phyloP scores from a whole-genome alignment of 108 stramenopile species.

The Pseudonitzschia pungens region DNA sequence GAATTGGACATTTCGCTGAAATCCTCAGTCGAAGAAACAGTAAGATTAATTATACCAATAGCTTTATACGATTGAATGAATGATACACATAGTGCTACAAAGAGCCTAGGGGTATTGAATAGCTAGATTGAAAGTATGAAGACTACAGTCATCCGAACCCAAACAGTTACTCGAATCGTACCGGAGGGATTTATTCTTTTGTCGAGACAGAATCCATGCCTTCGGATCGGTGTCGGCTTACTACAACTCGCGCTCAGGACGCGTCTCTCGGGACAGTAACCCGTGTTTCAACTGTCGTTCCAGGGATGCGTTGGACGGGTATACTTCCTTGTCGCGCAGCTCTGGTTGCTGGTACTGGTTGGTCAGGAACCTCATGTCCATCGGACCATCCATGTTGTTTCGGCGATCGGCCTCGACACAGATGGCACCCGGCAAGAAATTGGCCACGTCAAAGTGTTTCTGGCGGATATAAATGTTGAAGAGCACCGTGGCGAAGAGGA shows the following conservation, averaged over 20 bases:
- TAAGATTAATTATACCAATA: too few species aligned
- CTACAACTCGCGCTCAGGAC: neutral
- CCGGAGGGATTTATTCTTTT: too few species aligned
- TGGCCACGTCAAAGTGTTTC: constrained; percentile 54
- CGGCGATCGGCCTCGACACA: constrained; percentile 36
- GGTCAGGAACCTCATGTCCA: constrained; percentile 37
- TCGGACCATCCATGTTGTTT: constrained; percentile 21
- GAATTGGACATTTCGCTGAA: too few species aligned
- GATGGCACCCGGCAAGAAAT: constrained; percentile 39
- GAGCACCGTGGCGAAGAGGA: constrained; percentile 46
- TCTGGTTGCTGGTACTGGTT: constrained; percentile 57
- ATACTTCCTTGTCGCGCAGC: constrained; percentile 43
- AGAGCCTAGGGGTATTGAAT: too few species aligned
- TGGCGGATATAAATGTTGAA: constrained; percentile 62
- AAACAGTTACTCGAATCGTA: too few species aligned
- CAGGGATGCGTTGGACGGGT: constrained; percentile 44
- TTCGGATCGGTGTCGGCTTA: neutral
- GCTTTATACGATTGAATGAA: too few species aligned
- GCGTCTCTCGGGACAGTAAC: neutral
- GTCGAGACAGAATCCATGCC: too few species aligned
- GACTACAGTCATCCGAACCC: too few species aligned
- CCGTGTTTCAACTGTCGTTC: constrained; percentile 6
- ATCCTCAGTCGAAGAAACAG: too few species aligned
- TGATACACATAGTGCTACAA: too few species aligned
- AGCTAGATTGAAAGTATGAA: too few species aligned